Percentiles rank a stretch among this genome's conserved stretches.
These are phyloP conservation scores for Pythium rishiriense DNA, from an alignment of 352 stramenopile species.

Conservation along the genomic window DNA sequence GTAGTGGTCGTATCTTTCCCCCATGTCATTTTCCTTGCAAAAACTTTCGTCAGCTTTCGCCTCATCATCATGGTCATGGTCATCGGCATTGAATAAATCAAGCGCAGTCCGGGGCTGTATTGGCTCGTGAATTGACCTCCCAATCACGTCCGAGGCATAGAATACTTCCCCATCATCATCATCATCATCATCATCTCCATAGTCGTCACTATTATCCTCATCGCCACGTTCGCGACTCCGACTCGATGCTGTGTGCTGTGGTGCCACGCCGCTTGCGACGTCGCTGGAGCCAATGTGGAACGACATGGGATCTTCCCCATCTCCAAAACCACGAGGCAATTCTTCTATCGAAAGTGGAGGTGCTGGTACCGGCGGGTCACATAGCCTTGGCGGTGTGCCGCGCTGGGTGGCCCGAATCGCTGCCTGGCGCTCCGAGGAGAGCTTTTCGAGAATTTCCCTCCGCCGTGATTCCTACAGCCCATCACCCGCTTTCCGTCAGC, in stretches of 20 bases:
- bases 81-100: slow-evolving; percentile 18
- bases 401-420: slow-evolving; percentile 22
- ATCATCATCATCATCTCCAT: not conserved
- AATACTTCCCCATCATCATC: slow-evolving; percentile 25
- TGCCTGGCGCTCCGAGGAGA: slow-evolving; percentile 55
- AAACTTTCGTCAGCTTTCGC: not conserved
- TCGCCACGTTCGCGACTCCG: too few species aligned
- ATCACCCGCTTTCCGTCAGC: not conserved
- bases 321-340: not conserved
- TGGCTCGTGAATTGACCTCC: slow-evolving; percentile 11
- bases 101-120: slow-evolving; percentile 19
- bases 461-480: slow-evolving; percentile 51
- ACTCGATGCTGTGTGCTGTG: too few species aligned
- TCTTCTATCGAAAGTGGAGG: not conserved
- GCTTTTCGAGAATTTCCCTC: slow-evolving; percentile 64
- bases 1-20: not conserved
- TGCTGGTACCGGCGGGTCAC: not conserved
- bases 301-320: not conserved
- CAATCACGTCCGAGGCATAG: slow-evolving; percentile 29
- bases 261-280: too few species aligned
- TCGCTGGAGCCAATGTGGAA: not conserved
- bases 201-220: not conserved
- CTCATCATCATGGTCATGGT: not conserved
- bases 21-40: not conserved
- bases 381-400: not conserved